Base-by-base conservation (phyloP, 768 basidiomycete genomes). In the Tricholoma matsutake region DNA sequence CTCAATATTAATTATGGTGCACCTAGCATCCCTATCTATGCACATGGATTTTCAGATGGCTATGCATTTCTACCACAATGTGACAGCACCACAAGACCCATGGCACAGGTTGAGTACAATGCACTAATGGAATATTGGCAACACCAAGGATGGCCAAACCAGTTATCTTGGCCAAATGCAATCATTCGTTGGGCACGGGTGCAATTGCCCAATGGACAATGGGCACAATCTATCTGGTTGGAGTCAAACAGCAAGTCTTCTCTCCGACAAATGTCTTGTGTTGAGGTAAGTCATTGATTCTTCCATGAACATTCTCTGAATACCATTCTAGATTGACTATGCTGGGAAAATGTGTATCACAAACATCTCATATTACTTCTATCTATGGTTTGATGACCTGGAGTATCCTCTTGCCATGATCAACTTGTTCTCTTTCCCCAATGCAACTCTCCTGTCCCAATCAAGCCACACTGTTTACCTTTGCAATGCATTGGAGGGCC, bases 141-240 rank as follows among this genome's bases (percentile, higher is more conserved):
- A 13, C 16, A 25, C 2, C 25, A 37, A 28, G 31, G 39, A n/a
- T 59, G 58, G 58, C 58, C 58, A 35, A 59, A 59, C 35, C 31
- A 37, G 18, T 13, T 6, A 20, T 20, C 18, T 1, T 59, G 58
- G 58, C 45, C 45, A 18, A 14, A 20, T 6, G 34, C 18, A 37
- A 32, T 63, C 2, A 14, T 22, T 52, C 54, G 60, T 18, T 73
- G 69, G 68, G 72, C 65, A 4, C 62, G 63, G 2, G 57, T 72
- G 10, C 54, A 25, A 18, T 64, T 71, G 43, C 70, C 69, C 8
- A 71, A 32, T 32, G 32, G 32, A 32, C 32, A 32, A 32, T 9
- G 9, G 32, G 32, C 32, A 32, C 32, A 9, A 32, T 32, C 32
- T 4, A 32, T 32, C 32, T 32, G 32, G 32, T 32, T 9, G 4